Percentiles rank a stretch among this genome's conserved stretches.
Conservation (phyloP, 2,329 filamentous ascomycete species). For the Xylariaceae sp. region DNA sequence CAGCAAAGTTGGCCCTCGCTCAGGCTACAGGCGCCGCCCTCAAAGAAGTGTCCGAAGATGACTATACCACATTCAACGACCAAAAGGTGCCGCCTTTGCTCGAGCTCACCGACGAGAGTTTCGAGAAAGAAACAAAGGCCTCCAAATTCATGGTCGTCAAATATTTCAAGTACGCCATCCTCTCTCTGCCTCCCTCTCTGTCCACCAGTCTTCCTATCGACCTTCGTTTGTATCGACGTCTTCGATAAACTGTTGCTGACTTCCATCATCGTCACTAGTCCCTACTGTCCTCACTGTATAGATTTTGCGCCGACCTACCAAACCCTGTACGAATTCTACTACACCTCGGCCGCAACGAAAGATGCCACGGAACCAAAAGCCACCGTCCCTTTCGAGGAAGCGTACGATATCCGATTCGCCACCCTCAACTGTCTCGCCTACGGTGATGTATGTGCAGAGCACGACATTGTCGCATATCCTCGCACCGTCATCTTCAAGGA, state of each 20-base stretch:
- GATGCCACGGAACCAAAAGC: constrained; percentile 49
- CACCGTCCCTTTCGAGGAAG: constrained; percentile 59
- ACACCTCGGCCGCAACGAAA: constrained; percentile 72
- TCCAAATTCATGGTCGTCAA: constrained; percentile 55
- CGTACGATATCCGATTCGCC: constrained; percentile 87
- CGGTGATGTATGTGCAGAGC: constrained; percentile 69
- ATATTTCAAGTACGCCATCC: constrained; percentile 58
- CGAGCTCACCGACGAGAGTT: constrained; percentile 55
- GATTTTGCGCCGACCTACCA: constrained; percentile 81
- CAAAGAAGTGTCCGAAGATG: constrained; percentile 35
- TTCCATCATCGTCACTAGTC: constrained; percentile 37
- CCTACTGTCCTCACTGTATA: constrained; percentile 68
- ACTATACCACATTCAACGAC: constrained; percentile 61
- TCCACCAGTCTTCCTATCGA: background rate
- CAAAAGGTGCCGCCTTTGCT: constrained; percentile 62
- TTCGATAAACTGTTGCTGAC: constrained; percentile 1
- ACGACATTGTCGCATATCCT: constrained; percentile 68
- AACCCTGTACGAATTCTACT: constrained; percentile 91
- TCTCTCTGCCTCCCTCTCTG: background rate
- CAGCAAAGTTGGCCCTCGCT: constrained; percentile 38
- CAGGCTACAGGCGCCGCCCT: constrained; percentile 34
- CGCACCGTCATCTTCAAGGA: constrained; percentile 77
- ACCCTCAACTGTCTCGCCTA: constrained; percentile 81
- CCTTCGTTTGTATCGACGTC: background rate
- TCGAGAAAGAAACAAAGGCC: constrained; percentile 52